Base-by-base conservation (phyloP, 2,329 filamentous ascomycete genomes). In the Monosporascus sp. region DNA sequence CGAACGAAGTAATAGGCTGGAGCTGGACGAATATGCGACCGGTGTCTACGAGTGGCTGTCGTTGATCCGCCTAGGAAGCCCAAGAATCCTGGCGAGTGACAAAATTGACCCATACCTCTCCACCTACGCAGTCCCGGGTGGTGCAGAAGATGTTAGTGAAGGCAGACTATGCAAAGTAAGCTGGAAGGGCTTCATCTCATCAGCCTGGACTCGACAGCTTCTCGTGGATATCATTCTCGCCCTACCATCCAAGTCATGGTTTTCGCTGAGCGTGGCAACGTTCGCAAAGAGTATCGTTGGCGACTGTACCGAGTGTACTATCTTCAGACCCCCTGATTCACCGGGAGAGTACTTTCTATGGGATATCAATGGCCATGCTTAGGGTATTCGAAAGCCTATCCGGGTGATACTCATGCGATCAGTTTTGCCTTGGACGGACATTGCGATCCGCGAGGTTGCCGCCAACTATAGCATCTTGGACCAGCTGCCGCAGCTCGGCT, bases 401-500 rank as follows among this genome's bases (percentile, higher is more conserved):
- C 50, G 19, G 9, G 11, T 14, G 40, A 43, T 43, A 14, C 26
- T 16, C 11, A 9, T 43, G 50, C 48, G 27, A 26, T 77, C 76
- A 89, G 26, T 76, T 78, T 55, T 82, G 78, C 59, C 84, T 82
- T 55, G 79, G 71, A 58, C 86, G 82, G 45, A 88, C 82, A 56
- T 81, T 87, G 58, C 86, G 80, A 54, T 85, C 81, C 20, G 82
- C 79, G 3, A 85, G 69, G 24, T 78, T 81, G 51, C 89, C 79
- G 1, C 85, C 89, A 24, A 79, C 73, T 19, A 99, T 76, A 2
- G 89, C 91, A 63, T 97, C 91, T 59, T 87, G 82, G 6, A 99
- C 85, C 55, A 99, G 74, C 60, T 83, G 80, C 55, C 91, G 81
- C 64, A 99, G 72, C 66, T 92, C 85, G 22, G 80, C 81, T 71